Evolutionary conservation across 139 green algal species (phyloP), one percentile per base, ranked within the genome.

Genomic region (Astrephomene gubernaculifera): DNA sequence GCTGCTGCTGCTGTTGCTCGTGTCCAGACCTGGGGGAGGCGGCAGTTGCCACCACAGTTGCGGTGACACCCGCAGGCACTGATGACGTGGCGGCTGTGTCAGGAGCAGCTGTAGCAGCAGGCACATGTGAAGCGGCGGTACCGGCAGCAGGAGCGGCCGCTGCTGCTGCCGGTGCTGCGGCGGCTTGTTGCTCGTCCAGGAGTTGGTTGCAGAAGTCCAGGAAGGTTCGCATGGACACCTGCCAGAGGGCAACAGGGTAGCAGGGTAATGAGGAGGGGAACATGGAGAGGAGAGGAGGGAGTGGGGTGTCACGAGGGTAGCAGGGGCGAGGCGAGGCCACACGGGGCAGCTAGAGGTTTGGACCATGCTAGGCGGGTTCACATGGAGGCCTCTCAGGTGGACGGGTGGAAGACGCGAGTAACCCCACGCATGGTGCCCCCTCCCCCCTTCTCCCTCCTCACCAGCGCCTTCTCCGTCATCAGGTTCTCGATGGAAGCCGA

Each of bases 391-490:
- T n/a, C n/a, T n/a, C n/a, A 57, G 49, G 17, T 12, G 49, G 17
- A 57, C 14, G 49, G 49, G 49, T 25, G 49, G 49, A 12, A 17
- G 17, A 12, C 49, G 12, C 12, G 49, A 17, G 49, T 27, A 63
- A 43, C 43, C 27, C 12, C 29, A 25, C 41, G 3, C 19, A 63
- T 4, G n/a, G 2, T n/a, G 33, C 29, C 29, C 10, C 4, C 43
- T 10, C 44, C 71, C 10, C 44, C n/a, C 17, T 31, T 10, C 21
- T 29, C 70, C 45, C 31, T 0, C 5, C 61, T 14, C 35, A 86
- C 79, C 45, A 86, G 49, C 44, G 79, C 79, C 65, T 78, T 86
- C 45, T 86, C 79, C 44, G 67, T 38, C 79, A 86, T 86, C 35
- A 86, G 29, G 65, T 86, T 86, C 65, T 86, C 79, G 3, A 86